These are phyloP conservation scores for Sporothrix mexicana DNA, from an alignment of 2,329 filamentous ascomycete species.

Conservation along the genomic window DNA sequence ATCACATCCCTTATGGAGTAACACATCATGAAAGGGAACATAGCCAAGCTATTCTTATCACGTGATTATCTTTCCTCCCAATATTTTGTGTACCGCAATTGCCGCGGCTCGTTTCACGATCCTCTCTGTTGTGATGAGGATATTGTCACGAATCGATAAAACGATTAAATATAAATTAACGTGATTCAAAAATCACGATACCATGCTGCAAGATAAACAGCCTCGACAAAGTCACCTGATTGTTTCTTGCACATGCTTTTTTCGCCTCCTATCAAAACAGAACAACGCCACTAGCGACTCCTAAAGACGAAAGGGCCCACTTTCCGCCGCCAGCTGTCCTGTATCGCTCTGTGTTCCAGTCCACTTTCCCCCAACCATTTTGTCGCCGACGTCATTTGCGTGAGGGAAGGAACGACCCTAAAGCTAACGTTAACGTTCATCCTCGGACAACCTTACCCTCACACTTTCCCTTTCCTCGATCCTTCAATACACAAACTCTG, in stretches of 20 bases:
- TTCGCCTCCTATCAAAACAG: background rate
- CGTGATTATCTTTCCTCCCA: too few species aligned
- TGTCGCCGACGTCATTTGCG: constrained; percentile 30
- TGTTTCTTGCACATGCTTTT: background rate
- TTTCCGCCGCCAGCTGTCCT: constrained; percentile 5
- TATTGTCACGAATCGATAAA: too few species aligned
- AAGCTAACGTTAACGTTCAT: background rate
- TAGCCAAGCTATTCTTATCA: too few species aligned
- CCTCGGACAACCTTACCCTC: background rate
- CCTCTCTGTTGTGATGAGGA: background rate
- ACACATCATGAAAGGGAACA: too few species aligned
- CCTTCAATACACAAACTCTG: background rate
- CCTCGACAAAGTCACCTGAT: background rate
- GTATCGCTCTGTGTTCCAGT: background rate
- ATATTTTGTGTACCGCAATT: background rate
- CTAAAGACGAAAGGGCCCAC: background rate
- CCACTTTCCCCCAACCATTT: constrained; percentile 16
- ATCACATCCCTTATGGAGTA: too few species aligned
- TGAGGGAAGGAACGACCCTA: background rate
- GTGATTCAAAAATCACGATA: too few species aligned
- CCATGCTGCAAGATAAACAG: too few species aligned
- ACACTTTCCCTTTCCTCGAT: background rate
- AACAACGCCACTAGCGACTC: constrained; percentile 1
- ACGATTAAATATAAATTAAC: too few species aligned
- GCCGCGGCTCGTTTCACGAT: background rate